Percentiles rank a stretch among this genome's conserved stretches.
These are phyloP conservation scores for Hibiscus trionum DNA, from an alignment of 345 rosid genomes.

Conservation along the genomic window DNA sequence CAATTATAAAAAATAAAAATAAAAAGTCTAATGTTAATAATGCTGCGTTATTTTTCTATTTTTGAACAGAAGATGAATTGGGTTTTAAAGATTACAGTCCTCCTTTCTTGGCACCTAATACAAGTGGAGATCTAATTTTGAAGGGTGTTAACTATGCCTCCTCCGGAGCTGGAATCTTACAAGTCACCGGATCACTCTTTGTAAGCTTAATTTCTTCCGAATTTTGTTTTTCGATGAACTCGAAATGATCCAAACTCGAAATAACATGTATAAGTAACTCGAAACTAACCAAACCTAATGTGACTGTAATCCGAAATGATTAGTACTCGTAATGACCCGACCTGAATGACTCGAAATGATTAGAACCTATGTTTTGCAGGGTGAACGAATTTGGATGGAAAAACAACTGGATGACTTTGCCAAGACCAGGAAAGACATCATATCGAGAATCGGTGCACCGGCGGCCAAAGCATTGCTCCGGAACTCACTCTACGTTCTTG, in stretches of 20 bases:
- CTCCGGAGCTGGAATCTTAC: slow-evolving; percentile 5
- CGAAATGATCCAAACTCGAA: no score
- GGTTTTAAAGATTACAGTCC: not conserved
- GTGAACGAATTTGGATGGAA: slow-evolving; percentile 48
- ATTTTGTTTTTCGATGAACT: no score
- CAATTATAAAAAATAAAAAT: no score
- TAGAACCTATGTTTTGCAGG: slow-evolving; percentile 22
- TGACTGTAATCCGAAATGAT: no score
- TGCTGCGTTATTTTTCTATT: not conserved
- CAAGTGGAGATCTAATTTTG: slow-evolving; percentile 1
- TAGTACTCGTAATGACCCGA: no score
- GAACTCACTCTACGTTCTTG: slow-evolving; percentile 3
- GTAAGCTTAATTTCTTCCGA: not conserved
- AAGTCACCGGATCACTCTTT: not conserved
- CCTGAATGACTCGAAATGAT: no score
- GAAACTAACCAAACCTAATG: no score
- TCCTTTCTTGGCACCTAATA: slow-evolving; percentile 10
- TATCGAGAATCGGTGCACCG: slow-evolving; percentile 22
- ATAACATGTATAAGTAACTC: no score
- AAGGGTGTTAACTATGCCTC: slow-evolving; percentile 15
- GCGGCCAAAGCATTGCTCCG: slow-evolving; percentile 27
- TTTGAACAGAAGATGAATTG: not conserved
- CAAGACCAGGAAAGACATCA: slow-evolving; percentile 29
- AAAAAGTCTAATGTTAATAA: not conserved
- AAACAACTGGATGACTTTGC: slow-evolving; percentile 34